phyloP scores from a whole-genome alignment of 108 stramenopile species.

The Schizochytrium sp. region DNA sequence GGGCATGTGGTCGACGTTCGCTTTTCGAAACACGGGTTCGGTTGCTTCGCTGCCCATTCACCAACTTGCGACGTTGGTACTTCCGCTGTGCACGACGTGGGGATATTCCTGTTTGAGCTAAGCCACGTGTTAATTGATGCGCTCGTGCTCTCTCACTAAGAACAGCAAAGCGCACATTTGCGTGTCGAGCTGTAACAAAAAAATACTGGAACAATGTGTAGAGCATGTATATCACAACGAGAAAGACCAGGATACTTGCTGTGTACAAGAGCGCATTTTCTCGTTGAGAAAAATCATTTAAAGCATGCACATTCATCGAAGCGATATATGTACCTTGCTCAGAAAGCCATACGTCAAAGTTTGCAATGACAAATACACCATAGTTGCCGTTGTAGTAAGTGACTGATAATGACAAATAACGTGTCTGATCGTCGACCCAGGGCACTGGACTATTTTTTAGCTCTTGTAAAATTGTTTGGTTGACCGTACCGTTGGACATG shows the following conservation, averaged over 20 bases:
- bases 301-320: not conserved
- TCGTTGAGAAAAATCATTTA: not conserved
- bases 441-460: too few relatives aligned
- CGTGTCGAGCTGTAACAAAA: too few relatives aligned
- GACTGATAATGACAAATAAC: not conserved
- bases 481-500: not conserved
- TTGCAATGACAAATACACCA: not conserved
- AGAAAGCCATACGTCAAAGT: constrained; percentile 10
- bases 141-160: too few relatives aligned
- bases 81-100: too few relatives aligned
- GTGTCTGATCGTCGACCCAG: constrained; percentile 55
- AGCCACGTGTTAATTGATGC: too few relatives aligned
- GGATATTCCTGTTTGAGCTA: too few relatives aligned
- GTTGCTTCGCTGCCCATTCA: not conserved
- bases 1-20: not conserved
- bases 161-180: too few relatives aligned
- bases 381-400: constrained; percentile 42
- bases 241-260: not conserved
- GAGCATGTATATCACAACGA: too few relatives aligned
- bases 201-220: too few relatives aligned
- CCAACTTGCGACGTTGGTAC: too few relatives aligned
- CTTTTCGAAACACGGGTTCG: not conserved
- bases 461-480: not conserved
- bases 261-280: not conserved
- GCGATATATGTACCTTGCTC: not conserved